A percentile compares a stretch with the other conserved stretches of the same genome.
Evolutionary conservation across 1,284 basidiomycete species (phyloP).

Genomic region (Trichosporon inkin): DNA sequence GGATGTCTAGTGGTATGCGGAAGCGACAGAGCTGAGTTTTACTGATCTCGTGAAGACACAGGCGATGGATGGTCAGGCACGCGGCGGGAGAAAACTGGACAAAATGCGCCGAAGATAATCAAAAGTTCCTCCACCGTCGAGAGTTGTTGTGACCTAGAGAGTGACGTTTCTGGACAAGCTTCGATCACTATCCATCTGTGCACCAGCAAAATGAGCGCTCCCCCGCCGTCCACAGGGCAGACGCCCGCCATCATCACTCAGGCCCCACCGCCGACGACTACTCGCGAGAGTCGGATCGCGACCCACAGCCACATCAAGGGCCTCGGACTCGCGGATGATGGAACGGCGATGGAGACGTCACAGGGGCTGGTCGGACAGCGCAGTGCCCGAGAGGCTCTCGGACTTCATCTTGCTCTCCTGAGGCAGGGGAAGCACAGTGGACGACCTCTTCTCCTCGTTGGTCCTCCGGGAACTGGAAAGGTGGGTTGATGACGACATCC

Average conservation of each 20-base stretch:
- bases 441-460: slow-evolving; percentile 48
- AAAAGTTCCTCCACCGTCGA: slow-evolving; percentile 1
- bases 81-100: slow-evolving; percentile 22
- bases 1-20: not conserved
- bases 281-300: slow-evolving; percentile 48
- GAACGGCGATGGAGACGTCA: slow-evolving; percentile 65
- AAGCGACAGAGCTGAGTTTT: not conserved
- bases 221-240: slow-evolving; percentile 19
- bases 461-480: slow-evolving; percentile 51
- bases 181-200: not conserved
- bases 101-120: slow-evolving; percentile 12
- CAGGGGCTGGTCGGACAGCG: slow-evolving; percentile 90
- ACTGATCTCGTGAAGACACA: slow-evolving; percentile 10
- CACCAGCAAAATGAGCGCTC: not conserved
- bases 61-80: not conserved
- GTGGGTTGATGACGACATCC: slow-evolving; percentile 26
- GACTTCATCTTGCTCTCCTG: slow-evolving; percentile 45
- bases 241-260: slow-evolving; percentile 42
- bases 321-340: slow-evolving; percentile 82
- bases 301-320: slow-evolving; percentile 63
- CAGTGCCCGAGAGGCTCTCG: slow-evolving; percentile 74
- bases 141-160: not conserved
- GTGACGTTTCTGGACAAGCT: not conserved
- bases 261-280: slow-evolving; percentile 45
- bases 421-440: slow-evolving; percentile 45